phyloP scores from a whole-genome alignment of 1,139 yeast species.

The Saccharomyces hybrid region DNA sequence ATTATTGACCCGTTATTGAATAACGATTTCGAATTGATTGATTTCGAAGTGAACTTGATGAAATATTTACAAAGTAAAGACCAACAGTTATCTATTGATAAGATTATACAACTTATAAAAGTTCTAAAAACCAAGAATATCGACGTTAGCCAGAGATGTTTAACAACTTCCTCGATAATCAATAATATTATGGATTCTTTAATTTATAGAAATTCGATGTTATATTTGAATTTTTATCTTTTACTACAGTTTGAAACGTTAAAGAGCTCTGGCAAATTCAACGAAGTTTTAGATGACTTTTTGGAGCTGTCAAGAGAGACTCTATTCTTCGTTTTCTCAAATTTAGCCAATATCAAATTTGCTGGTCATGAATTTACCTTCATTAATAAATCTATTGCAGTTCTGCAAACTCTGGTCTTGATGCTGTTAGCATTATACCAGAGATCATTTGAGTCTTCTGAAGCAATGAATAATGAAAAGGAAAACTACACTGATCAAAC shows the following conservation, averaged over 20 bases:
- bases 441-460: conserved; percentile 10
- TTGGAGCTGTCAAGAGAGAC: conserved; percentile 24
- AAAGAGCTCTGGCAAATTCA: conserved; percentile 15
- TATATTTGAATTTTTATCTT: conserved; percentile 19
- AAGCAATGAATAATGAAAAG: background rate
- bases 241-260: conserved; percentile 22
- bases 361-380: conserved; percentile 28
- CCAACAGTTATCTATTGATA: conserved; percentile 18
- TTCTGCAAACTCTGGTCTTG: conserved; percentile 18
- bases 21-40: conserved; percentile 17
- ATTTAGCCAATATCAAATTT: conserved; percentile 25
- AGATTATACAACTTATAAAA: conserved; percentile 15
- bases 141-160: conserved; percentile 20
- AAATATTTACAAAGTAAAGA: conserved; percentile 24
- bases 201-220: conserved; percentile 22
- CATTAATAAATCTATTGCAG: conserved; percentile 19
- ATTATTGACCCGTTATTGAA: conserved; percentile 23
- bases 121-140: conserved; percentile 14
- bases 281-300: conserved; percentile 17
- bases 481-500: background rate
- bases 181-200: conserved; percentile 24
- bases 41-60: conserved; percentile 18
- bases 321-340: conserved; percentile 27
- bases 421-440: conserved; percentile 23
- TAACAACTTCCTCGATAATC: conserved; percentile 18